phyloP scores from a whole-genome alignment of 345 rosid genomes.

The Turnera subulata region DNA sequence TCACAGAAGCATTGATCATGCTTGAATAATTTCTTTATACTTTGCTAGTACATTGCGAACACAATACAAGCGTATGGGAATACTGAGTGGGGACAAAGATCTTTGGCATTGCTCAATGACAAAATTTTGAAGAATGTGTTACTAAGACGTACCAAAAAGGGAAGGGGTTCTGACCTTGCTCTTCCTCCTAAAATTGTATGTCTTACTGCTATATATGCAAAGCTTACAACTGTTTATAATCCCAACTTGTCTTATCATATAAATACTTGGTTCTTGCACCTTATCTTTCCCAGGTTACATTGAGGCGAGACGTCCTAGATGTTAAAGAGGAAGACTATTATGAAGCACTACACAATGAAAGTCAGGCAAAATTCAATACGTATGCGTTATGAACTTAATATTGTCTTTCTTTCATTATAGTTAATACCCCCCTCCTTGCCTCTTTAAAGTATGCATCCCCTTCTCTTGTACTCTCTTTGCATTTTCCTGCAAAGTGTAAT shows the following conservation, averaged over 20 bases:
- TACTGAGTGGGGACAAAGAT: slow-evolving; percentile 46
- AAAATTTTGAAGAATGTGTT: slow-evolving; percentile 65
- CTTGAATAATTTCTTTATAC: neutral
- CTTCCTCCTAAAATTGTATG: slow-evolving; percentile 93
- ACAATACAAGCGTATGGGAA: slow-evolving; percentile 59
- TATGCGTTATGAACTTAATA: slow-evolving; percentile 27
- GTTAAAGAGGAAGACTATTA: slow-evolving; percentile 83
- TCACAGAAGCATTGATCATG: neutral
- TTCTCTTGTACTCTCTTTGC: too few species aligned
- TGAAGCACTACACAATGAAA: slow-evolving; percentile 72
- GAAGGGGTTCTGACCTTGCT: slow-evolving; percentile 97
- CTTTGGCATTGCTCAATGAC: slow-evolving; percentile 85
- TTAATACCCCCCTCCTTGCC: too few species aligned
- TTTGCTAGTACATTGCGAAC: slow-evolving; percentile 62
- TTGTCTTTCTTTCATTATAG: slow-evolving; percentile 1
- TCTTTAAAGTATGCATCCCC: neutral
- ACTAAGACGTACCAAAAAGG: slow-evolving; percentile 86
- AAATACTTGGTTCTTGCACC: slow-evolving; percentile 5
- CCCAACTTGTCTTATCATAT: too few species aligned
- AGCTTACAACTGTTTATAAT: slow-evolving; percentile 2
- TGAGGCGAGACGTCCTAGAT: slow-evolving; percentile 84
- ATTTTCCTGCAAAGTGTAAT: too few species aligned
- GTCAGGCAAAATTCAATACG: slow-evolving; percentile 92
- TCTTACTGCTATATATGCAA: slow-evolving; percentile 11
- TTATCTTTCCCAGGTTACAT: slow-evolving; percentile 42